Conservation (phyloP, 352 stramenopile genomes). For the Globisporangium nodosum region DNA sequence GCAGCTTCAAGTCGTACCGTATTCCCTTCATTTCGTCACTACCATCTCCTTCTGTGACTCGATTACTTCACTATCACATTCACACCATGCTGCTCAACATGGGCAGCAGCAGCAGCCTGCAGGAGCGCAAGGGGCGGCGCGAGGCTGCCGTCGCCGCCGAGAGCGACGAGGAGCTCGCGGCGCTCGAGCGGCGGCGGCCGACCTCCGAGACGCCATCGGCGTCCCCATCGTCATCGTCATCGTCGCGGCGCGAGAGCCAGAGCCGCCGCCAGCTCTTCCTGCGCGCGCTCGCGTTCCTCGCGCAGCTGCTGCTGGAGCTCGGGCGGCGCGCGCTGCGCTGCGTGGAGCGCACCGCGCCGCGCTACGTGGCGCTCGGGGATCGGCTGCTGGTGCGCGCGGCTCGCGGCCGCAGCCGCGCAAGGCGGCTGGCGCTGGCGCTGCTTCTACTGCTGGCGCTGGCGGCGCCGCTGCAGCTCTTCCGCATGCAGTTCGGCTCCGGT, state of each 20-base stretch:
- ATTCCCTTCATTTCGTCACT: too few species aligned
- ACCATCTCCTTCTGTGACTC: neutral
- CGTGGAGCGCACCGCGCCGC: slow-evolving; percentile 39
- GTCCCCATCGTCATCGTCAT: neutral
- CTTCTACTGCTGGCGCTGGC: slow-evolving; percentile 29
- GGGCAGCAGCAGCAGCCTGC: neutral
- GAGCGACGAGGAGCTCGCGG: slow-evolving; percentile 29
- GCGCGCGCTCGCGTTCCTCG: slow-evolving; percentile 34
- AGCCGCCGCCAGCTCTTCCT: slow-evolving; percentile 37
- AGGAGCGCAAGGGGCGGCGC: slow-evolving; percentile 12
- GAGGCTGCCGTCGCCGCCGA: slow-evolving; percentile 2
- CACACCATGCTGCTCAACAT: neutral
- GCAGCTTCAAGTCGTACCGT: neutral
- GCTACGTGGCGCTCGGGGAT: slow-evolving; percentile 45
- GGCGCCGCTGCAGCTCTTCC: slow-evolving; percentile 42
- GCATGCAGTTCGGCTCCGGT: slow-evolving; percentile 27
- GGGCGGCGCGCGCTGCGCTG: slow-evolving; percentile 32
- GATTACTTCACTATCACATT: neutral
- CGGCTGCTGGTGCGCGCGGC: slow-evolving; percentile 43
- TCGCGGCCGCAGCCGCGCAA: slow-evolving; percentile 33
- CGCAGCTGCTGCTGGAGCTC: slow-evolving; percentile 44
- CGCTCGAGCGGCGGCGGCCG: slow-evolving; percentile 27
- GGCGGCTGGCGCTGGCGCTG: slow-evolving; percentile 33
- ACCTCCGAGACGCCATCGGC: slow-evolving; percentile 16
- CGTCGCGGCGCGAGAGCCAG: slow-evolving; percentile 5